Evolutionary conservation across 257 asterid species (phyloP).

Genomic region (Solanum chiquidenum): DNA sequence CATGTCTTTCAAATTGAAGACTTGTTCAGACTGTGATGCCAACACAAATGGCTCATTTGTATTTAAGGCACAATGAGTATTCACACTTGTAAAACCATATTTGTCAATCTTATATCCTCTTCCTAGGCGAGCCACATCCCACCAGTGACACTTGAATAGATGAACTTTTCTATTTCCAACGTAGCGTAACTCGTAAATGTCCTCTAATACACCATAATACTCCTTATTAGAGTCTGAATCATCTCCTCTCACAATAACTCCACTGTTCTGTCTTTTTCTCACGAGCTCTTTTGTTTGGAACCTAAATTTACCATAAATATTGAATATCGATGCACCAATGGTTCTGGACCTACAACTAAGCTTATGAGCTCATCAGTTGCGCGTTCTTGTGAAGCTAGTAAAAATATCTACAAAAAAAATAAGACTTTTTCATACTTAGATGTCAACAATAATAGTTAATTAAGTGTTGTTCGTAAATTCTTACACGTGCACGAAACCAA

Average conservation of each 20-base stretch:
- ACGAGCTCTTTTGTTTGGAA: no score
- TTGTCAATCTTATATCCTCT: background rate
- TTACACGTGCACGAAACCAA: background rate
- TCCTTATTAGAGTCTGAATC: background rate
- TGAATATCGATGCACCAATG: background rate
- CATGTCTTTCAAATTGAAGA: background rate
- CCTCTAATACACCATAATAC: background rate
- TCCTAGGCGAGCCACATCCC: background rate
- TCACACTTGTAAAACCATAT: background rate
- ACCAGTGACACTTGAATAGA: background rate
- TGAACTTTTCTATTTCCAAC: background rate
- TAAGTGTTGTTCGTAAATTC: no score
- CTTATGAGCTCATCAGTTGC: background rate
- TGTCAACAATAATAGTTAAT: no score
- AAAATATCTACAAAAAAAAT: no score
- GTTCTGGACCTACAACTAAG: background rate
- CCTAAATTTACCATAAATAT: no score
- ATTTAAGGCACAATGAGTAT: no score
- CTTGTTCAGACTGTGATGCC: background rate
- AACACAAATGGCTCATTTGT: no score
- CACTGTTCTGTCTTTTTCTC: no score
- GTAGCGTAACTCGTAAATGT: background rate
- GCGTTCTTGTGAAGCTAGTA: background rate
- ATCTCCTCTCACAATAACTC: background rate
- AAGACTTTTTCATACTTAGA: background rate